Conservation (phyloP, 164 flowering plant genomes). For the Chimonanthus salicifolius region DNA sequence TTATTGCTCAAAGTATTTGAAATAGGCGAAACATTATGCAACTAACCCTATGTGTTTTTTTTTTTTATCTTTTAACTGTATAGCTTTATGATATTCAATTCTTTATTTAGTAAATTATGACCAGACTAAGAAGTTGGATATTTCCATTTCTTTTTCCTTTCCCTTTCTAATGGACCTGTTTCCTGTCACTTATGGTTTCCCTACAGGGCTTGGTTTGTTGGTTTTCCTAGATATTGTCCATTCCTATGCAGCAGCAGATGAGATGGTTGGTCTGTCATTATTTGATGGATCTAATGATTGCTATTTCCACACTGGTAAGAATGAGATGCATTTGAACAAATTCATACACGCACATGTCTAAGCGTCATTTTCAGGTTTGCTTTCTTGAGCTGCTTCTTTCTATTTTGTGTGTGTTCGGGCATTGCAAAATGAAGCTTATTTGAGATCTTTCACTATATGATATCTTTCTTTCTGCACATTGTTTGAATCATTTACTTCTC, state of each 20-base stretch:
- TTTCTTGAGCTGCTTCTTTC: background rate
- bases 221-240: slow-evolving; percentile 93
- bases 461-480: background rate
- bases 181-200: background rate
- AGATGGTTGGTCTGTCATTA: slow-evolving; percentile 86
- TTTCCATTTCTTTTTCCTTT: no score
- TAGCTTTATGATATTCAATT: no score
- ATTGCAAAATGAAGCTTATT: background rate
- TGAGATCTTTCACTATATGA: background rate
- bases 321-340: background rate
- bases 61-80: no score
- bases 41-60: no score
- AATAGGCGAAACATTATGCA: no score
- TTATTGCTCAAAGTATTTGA: no score
- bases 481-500: background rate
- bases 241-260: slow-evolving; percentile 94
- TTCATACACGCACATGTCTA: background rate
- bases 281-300: slow-evolving; percentile 99
- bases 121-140: no score
- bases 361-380: background rate
- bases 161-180: no score
- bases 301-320: slow-evolving; percentile 82
- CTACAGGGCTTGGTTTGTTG: slow-evolving; percentile 69
- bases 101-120: no score
- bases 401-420: background rate